A percentile compares a stretch with the other conserved stretches of the same genome.
Evolutionary conservation across 225 moss, liverwort and hornwort species (phyloP).

Genomic region (Physcomitrellopsis africana): DNA sequence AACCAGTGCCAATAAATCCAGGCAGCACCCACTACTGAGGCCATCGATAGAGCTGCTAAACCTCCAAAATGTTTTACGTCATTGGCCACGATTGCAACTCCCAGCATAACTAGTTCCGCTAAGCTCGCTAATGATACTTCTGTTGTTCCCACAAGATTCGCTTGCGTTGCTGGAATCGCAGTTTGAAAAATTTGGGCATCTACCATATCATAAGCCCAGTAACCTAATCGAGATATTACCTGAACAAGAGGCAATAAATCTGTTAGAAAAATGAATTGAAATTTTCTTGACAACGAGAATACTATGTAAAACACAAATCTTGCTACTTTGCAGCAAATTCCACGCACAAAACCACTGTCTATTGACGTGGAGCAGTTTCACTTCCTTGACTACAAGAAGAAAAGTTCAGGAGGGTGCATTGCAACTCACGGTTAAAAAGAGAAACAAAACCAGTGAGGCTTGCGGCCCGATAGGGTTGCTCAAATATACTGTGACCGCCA

Average conservation of each 20-base stretch:
- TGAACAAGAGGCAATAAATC: conserved; percentile 29
- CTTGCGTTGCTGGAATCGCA: conserved; percentile 75
- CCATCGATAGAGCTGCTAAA: conserved; percentile 76
- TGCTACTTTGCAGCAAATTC: background rate
- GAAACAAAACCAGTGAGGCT: conserved; percentile 65
- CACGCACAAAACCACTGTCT: background rate
- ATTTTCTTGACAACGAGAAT: background rate
- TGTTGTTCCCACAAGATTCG: conserved; percentile 82
- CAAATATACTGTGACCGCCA: conserved; percentile 68
- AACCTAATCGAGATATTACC: conserved; percentile 79
- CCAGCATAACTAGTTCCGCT: conserved; percentile 80
- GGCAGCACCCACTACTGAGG: conserved; percentile 70
- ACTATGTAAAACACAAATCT: too few species aligned
- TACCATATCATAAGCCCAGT: conserved; percentile 88
- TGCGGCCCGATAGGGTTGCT: conserved; percentile 64
- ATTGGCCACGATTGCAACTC: conserved; percentile 78
- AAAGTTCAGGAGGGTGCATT: conserved; percentile 11
- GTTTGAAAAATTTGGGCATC: conserved; percentile 90
- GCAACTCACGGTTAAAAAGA: conserved; percentile 73
- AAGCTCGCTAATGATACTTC: conserved; percentile 82
- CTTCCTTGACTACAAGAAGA: background rate
- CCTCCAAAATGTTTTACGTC: conserved; percentile 78
- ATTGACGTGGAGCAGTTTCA: background rate
- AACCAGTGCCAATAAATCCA: conserved; percentile 84
- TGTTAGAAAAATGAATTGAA: background rate